phyloP scores from a whole-genome alignment of 768 basidiomycete species.

The Macrolepiota dolichaula region DNA sequence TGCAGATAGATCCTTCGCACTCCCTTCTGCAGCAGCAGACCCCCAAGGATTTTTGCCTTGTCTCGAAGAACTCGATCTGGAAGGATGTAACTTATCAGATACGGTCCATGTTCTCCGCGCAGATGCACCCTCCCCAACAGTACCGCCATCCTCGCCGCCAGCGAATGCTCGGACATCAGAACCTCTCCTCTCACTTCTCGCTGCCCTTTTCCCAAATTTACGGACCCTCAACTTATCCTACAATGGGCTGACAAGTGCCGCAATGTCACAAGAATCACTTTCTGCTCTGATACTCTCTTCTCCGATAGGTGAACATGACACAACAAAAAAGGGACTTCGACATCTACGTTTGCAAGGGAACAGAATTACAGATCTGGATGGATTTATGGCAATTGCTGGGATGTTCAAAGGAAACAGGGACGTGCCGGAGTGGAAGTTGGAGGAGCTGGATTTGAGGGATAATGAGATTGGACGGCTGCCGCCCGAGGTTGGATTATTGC shows the following conservation, averaged over 20 bases:
- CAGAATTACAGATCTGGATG: constrained; percentile 55
- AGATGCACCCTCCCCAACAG: constrained; percentile 20
- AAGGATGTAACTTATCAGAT: constrained; percentile 70
- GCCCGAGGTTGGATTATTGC: constrained; percentile 67
- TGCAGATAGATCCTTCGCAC: constrained; percentile 57
- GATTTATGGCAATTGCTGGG: constrained; percentile 58
- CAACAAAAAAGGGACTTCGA: constrained; percentile 49
- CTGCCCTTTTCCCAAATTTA: constrained; percentile 68
- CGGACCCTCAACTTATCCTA: constrained; percentile 72
- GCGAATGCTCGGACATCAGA: constrained; percentile 38
- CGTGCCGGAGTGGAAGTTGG: constrained; percentile 68
- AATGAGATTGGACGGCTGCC: constrained; percentile 74
- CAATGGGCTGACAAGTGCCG: constrained; percentile 57
- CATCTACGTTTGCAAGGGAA: constrained; percentile 72
- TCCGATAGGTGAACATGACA: constrained; percentile 3
- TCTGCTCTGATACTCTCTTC: constrained; percentile 49
- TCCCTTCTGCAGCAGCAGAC: constrained; percentile 40
- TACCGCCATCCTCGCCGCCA: constrained; percentile 32
- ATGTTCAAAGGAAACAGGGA: constrained; percentile 63
- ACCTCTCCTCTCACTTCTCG: constrained; percentile 54
- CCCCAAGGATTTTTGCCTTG: constrained; percentile 48
- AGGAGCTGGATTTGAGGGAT: constrained; percentile 80
- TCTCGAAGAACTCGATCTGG: constrained; percentile 72
- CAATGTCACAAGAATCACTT: constrained; percentile 47
- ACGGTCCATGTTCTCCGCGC: constrained; percentile 43